Evolutionary conservation across 371 early-diverging fungal species (phyloP).

Genomic region (Mucor mucedo): DNA sequence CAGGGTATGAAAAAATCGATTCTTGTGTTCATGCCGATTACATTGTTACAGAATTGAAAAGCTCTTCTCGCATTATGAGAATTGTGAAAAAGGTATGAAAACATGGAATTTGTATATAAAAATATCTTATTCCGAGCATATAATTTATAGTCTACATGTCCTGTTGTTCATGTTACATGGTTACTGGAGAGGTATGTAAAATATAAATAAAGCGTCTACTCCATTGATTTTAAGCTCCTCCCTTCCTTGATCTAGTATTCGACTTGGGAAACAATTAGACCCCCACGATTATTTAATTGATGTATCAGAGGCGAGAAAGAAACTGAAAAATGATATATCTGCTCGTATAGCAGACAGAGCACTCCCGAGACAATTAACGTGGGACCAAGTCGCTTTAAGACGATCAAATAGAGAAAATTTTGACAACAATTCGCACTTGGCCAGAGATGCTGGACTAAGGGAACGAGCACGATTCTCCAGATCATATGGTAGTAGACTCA

Average conservation of each 20-base stretch:
- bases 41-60: conserved; percentile 10
- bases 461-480: too few relatives aligned
- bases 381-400: neutral
- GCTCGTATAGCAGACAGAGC: neutral
- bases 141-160: conserved; percentile 7
- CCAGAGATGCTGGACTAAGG: neutral
- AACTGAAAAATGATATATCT: neutral
- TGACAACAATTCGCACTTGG: neutral
- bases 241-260: neutral
- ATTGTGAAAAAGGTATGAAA: conserved; percentile 1
- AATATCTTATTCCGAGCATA: neutral
- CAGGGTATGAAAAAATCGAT: neutral
- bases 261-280: neutral
- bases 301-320: neutral
- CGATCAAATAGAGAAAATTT: neutral
- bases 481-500: too few relatives aligned
- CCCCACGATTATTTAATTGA: neutral
- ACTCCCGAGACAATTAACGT: neutral
- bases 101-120: neutral
- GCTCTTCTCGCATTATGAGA: conserved; percentile 9
- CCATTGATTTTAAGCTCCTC: neutral
- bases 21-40: neutral
- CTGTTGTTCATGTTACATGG: conserved; percentile 4
- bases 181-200: conserved; percentile 5
- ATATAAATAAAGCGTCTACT: neutral